phyloP scores from a whole-genome alignment of 2,329 filamentous ascomycete genomes.

The Hymenoscyphus albidus region DNA sequence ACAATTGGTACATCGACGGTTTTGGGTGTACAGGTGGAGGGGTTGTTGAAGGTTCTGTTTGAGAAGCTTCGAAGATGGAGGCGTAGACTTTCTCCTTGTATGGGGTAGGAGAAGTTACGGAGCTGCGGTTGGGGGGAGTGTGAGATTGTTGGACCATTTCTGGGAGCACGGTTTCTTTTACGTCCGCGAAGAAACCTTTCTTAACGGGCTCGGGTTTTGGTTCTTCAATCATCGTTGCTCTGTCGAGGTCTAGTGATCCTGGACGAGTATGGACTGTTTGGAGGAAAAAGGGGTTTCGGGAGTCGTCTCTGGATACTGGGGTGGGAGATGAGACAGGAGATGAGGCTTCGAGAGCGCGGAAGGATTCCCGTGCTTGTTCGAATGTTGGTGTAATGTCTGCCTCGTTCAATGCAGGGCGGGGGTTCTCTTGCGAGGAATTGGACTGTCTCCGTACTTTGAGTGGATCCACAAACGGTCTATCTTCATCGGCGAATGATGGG shows the following conservation, averaged over 20 bases:
- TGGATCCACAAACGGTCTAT: background rate
- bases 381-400: background rate
- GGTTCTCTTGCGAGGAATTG: background rate
- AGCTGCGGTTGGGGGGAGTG: background rate
- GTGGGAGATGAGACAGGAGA: background rate
- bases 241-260: background rate
- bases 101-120: background rate
- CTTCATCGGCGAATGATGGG: background rate
- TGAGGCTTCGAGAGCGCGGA: background rate
- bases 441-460: background rate
- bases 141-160: constrained; percentile 7
- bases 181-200: constrained; percentile 9
- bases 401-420: too few relatives aligned
- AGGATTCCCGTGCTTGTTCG: background rate
- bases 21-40: background rate
- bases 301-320: background rate
- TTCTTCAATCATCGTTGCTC: background rate
- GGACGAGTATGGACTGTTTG: background rate
- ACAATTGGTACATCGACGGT: background rate
- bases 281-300: background rate
- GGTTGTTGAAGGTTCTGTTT: background rate
- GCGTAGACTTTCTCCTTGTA: constrained; percentile 3
- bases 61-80: background rate
- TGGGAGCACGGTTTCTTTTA: constrained; percentile 1
- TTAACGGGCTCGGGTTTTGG: constrained; percentile 2